Evolutionary conservation across 2,329 filamentous ascomycete species (phyloP).

Genomic region (Talaromyces sp.): DNA sequence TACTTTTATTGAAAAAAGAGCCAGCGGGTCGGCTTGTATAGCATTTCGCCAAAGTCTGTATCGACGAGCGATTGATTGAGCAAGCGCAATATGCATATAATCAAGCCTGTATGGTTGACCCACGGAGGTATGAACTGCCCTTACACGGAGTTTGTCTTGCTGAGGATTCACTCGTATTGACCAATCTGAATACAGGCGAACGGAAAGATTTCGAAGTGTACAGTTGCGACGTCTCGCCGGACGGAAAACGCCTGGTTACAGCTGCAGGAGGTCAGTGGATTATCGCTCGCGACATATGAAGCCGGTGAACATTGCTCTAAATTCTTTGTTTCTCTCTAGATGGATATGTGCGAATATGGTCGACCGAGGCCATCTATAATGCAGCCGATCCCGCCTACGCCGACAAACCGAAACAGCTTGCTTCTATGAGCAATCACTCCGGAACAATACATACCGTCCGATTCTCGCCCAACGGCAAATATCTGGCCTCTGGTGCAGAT

Average conservation of each 20-base stretch:
- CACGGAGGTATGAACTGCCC: constrained; percentile 65
- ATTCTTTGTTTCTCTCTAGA: constrained; percentile 50
- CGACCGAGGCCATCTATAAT: constrained; percentile 86
- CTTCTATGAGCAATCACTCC: constrained; percentile 96
- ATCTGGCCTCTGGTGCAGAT: constrained; percentile 93
- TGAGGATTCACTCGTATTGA: not conserved
- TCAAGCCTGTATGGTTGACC: constrained; percentile 93
- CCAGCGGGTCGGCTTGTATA: not conserved
- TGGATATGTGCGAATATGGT: constrained; percentile 97
- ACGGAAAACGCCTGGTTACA: constrained; percentile 86
- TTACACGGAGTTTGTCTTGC: not conserved
- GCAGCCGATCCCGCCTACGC: constrained; percentile 67
- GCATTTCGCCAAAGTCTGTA: not conserved
- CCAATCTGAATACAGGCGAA: constrained; percentile 58
- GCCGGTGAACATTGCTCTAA: not conserved
- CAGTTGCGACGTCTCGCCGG: constrained; percentile 93
- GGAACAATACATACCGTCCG: constrained; percentile 96
- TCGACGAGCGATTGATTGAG: constrained; percentile 5
- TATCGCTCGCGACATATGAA: not conserved
- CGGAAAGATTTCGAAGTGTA: constrained; percentile 99
- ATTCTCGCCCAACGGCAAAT: constrained; percentile 92
- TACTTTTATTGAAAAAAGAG: not conserved
- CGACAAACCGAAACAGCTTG: constrained; percentile 82
- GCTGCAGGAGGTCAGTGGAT: constrained; percentile 74
- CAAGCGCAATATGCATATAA: constrained; percentile 65